These are phyloP conservation scores for Lodderomyces orthopsilosis DNA, from an alignment of 1,139 yeast genomes.

Conservation along the genomic window DNA sequence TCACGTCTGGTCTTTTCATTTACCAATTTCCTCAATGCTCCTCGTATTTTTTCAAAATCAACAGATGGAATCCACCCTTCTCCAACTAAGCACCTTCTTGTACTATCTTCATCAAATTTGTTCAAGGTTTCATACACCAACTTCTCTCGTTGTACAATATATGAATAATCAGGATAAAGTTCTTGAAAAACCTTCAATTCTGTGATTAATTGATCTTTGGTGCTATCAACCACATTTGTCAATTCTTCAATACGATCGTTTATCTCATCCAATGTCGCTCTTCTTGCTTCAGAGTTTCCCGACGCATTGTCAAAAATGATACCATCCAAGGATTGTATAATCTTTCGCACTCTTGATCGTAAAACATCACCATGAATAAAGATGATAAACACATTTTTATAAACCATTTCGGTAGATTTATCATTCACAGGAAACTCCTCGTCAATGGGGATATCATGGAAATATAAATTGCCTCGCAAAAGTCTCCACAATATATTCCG, in stretches of 20 bases:
- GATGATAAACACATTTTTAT: slow-evolving; percentile 74
- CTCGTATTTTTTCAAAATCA: slow-evolving; percentile 26
- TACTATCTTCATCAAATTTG: slow-evolving; percentile 77
- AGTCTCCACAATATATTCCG: slow-evolving; percentile 57
- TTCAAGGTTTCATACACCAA: slow-evolving; percentile 74
- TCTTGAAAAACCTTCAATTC: slow-evolving; percentile 75
- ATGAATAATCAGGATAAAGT: slow-evolving; percentile 32
- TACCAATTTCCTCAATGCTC: slow-evolving; percentile 25
- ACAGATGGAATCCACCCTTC: slow-evolving; percentile 89
- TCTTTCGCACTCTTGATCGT: slow-evolving; percentile 63
- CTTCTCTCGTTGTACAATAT: slow-evolving; percentile 64
- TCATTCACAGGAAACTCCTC: slow-evolving; percentile 34
- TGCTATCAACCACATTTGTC: slow-evolving; percentile 60
- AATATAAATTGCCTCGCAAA: slow-evolving; percentile 51
- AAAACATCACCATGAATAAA: slow-evolving; percentile 85
- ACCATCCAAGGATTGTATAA: slow-evolving; percentile 85
- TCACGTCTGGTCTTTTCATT: slow-evolving; percentile 22
- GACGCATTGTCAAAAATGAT: slow-evolving; percentile 62
- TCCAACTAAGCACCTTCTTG: slow-evolving; percentile 87
- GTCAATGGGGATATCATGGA: slow-evolving; percentile 47
- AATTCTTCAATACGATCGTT: slow-evolving; percentile 50
- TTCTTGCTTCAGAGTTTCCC: slow-evolving; percentile 50
- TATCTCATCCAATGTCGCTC: slow-evolving; percentile 57
- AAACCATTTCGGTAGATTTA: slow-evolving; percentile 46
- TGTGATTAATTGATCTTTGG: slow-evolving; percentile 65